Conservation (phyloP, 768 basidiomycete species). For the Lactarius vividus region DNA sequence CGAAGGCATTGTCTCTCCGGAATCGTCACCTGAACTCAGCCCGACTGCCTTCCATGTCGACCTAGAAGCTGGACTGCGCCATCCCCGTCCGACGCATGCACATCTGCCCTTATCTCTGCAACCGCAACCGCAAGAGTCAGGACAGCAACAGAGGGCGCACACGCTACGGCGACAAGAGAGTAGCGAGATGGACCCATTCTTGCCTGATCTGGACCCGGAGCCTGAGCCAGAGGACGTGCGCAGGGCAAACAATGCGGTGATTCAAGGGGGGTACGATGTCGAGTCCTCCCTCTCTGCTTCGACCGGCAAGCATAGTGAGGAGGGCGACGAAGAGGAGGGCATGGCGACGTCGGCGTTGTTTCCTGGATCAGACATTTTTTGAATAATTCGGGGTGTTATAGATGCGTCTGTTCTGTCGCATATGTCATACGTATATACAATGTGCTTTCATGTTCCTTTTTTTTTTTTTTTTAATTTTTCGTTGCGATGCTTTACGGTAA, state of each 20-base stretch:
- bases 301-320: neutral
- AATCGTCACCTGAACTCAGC: constrained; percentile 26
- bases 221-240: neutral
- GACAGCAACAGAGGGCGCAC: constrained; percentile 1
- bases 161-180: constrained; percentile 21
- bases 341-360: constrained; percentile 20
- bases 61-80: constrained; percentile 16
- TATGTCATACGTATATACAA: constrained; percentile 18
- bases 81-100: constrained; percentile 1
- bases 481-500: neutral
- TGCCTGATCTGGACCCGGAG: constrained; percentile 20
- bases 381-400: constrained; percentile 14
- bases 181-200: constrained; percentile 26
- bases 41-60: constrained; percentile 17
- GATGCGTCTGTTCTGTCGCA: constrained; percentile 2
- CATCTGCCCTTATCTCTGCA: constrained; percentile 3
- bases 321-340: constrained; percentile 11
- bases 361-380: constrained; percentile 28
- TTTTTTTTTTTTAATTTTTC: constrained; percentile 14
- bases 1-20: constrained; percentile 24
- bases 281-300: neutral
- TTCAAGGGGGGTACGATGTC: constrained; percentile 11
- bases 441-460: neutral
- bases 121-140: neutral
- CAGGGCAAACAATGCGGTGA: neutral